These are phyloP conservation scores for Delitschia confertaspora DNA, from an alignment of 495 filamentous ascomycete genomes.

Conservation along the genomic window DNA sequence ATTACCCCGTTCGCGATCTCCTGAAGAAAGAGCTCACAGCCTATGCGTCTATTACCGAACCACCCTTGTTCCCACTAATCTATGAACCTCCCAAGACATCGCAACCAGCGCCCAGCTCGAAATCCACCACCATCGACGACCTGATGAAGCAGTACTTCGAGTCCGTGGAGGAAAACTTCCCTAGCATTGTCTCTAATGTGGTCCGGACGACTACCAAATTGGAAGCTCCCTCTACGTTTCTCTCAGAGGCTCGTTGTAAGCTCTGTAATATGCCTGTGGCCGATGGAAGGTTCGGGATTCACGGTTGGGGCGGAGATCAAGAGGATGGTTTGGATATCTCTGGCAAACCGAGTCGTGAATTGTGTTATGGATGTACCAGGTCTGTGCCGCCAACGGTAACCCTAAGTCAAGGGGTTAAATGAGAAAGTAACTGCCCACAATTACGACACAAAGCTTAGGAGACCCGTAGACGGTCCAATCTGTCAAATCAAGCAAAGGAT, in stretches of 20 bases:
- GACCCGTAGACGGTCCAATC: no score
- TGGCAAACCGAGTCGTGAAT: constrained; percentile 1
- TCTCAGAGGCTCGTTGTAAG: constrained; percentile 10
- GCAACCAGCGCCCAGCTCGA: constrained; percentile 23
- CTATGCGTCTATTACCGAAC: constrained; percentile 46
- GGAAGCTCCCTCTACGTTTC: constrained; percentile 16
- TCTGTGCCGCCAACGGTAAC: constrained; percentile 37
- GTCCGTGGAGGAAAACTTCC: constrained; percentile 79
- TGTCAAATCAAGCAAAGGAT: no score
- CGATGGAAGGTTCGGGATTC: constrained; percentile 22
- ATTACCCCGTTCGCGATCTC: constrained; percentile 72
- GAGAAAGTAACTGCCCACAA: no score
- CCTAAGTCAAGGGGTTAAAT: background rate
- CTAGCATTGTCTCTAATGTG: constrained; percentile 88
- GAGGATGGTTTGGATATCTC: constrained; percentile 6
- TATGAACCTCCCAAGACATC: background rate
- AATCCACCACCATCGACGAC: constrained; percentile 76
- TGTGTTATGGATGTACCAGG: constrained; percentile 55
- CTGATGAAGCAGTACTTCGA: constrained; percentile 83
- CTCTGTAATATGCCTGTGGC: constrained; percentile 29
- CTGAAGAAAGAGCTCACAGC: constrained; percentile 66
- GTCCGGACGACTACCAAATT: constrained; percentile 80
- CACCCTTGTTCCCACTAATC: constrained; percentile 44
- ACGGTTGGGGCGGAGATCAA: constrained; percentile 32
- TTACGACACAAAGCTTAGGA: no score